A percentile compares a stretch with the other conserved stretches of the same genome.
Conservation (phyloP, 2,329 filamentous ascomycete genomes). For the Penicillium sp. region DNA sequence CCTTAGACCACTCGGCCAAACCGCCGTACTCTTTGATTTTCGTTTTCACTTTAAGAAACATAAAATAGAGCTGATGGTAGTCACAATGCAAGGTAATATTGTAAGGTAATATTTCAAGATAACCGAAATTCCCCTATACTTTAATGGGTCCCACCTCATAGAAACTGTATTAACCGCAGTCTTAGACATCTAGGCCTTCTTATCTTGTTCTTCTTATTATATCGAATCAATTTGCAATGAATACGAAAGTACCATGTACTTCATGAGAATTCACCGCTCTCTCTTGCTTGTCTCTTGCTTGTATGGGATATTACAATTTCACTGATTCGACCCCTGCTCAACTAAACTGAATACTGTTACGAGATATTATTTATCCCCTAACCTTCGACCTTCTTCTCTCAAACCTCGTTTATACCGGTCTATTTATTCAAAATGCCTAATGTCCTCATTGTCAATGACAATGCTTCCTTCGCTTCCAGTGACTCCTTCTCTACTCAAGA, state of each 20-base stretch:
- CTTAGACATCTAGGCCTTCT: neutral
- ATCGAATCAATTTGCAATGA: neutral
- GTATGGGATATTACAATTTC: neutral
- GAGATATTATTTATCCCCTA: neutral
- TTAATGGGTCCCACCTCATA: neutral
- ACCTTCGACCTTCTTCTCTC: neutral
- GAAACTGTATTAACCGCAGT: neutral
- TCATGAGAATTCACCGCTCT: neutral
- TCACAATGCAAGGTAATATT: no score
- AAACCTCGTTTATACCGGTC: neutral
- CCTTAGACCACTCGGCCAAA: no score
- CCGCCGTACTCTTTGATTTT: no score
- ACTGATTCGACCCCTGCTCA: neutral
- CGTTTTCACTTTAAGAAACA: no score
- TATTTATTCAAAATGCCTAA: constrained; percentile 9
- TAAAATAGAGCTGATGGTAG: no score
- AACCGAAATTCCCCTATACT: neutral
- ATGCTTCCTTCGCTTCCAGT: constrained; percentile 12
- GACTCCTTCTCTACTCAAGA: constrained; percentile 7
- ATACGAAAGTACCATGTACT: neutral
- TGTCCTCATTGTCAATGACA: constrained; percentile 10
- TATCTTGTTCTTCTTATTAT: constrained; percentile 3
- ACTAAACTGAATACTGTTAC: neutral
- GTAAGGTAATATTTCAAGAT: neutral
- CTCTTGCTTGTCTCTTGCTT: neutral